phyloP scores from a whole-genome alignment of 2,329 filamentous ascomycete species.

The Bertia moriformis region DNA sequence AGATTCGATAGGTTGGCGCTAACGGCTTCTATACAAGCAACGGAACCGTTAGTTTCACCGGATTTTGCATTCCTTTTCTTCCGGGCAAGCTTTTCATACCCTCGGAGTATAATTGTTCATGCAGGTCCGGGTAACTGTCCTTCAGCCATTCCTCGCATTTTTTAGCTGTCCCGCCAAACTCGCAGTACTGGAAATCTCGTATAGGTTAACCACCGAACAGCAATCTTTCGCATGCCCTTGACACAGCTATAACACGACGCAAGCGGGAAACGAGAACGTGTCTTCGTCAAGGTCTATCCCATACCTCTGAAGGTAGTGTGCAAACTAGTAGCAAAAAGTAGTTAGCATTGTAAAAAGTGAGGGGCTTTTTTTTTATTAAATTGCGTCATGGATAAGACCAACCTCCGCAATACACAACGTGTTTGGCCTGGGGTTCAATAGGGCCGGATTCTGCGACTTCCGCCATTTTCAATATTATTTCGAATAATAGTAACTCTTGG shows the following conservation, averaged over 20 bases:
- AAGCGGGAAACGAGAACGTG: not conserved
- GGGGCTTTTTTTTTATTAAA: not conserved
- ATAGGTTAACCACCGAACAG: not conserved
- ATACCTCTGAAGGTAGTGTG: not conserved
- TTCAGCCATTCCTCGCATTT: slow-evolving; percentile 57
- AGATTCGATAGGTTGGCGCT: slow-evolving; percentile 45
- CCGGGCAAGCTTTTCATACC: slow-evolving; percentile 26
- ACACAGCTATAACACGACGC: not conserved
- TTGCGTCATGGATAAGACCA: not conserved
- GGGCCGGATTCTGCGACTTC: not conserved
- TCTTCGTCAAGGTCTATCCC: not conserved
- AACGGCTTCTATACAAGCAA: slow-evolving; percentile 27
- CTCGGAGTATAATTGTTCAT: slow-evolving; percentile 44
- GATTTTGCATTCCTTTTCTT: too few species aligned
- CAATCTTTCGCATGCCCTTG: not conserved
- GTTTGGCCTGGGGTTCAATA: not conserved
- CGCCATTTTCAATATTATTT: not conserved
- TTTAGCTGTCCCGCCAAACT: slow-evolving; percentile 54
- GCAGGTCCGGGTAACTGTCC: slow-evolving; percentile 36
- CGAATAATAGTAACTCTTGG: too few species aligned
- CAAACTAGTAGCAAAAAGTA: not conserved
- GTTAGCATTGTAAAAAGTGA: not conserved
- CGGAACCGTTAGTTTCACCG: not conserved
- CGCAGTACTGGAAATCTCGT: slow-evolving; percentile 45
- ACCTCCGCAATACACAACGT: slow-evolving; percentile 1